These are phyloP conservation scores for Coccomyxa sp. DNA, from an alignment of 139 green algal species.

Conservation along the genomic window DNA sequence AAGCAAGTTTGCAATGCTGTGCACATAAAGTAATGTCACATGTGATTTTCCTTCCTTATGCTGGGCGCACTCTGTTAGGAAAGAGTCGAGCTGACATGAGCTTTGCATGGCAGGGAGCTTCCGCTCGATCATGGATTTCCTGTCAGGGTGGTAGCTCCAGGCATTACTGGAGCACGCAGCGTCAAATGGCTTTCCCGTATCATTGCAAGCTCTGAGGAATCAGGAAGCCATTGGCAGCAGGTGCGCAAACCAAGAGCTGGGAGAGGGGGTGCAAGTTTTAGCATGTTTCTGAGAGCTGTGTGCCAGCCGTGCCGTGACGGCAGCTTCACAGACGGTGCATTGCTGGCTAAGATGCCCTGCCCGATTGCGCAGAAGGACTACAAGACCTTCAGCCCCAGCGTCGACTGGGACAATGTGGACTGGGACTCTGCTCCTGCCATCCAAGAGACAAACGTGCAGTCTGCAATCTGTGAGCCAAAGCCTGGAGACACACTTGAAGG, in stretches of 20 bases:
- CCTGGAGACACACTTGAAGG: background rate
- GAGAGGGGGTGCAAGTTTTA: background rate
- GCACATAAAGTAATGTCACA: too few relatives aligned
- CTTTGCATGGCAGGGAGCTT: too few relatives aligned
- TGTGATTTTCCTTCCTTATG: too few relatives aligned
- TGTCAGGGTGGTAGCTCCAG: constrained; percentile 71
- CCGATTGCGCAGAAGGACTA: constrained; percentile 73
- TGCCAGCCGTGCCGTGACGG: background rate
- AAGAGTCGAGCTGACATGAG: too few relatives aligned
- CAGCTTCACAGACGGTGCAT: background rate
- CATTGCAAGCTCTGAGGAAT: constrained; percentile 53
- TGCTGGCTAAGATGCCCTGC: too few relatives aligned
- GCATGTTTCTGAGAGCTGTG: background rate
- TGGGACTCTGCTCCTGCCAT: constrained; percentile 63
- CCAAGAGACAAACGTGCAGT: constrained; percentile 70
- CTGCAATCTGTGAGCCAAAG: constrained; percentile 62
- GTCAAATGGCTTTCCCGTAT: constrained; percentile 81
- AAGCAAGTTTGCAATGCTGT: too few relatives aligned
- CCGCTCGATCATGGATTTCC: constrained; percentile 75
- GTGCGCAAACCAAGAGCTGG: background rate
- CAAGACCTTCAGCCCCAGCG: constrained; percentile 76
- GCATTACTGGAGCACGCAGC: constrained; percentile 61
- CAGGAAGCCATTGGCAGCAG: constrained; percentile 67
- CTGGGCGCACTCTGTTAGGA: too few relatives aligned
- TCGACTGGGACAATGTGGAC: constrained; percentile 83